Evolutionary conservation across 305 asterid genomes (phyloP).

Genomic region (Solanum hybrid): DNA sequence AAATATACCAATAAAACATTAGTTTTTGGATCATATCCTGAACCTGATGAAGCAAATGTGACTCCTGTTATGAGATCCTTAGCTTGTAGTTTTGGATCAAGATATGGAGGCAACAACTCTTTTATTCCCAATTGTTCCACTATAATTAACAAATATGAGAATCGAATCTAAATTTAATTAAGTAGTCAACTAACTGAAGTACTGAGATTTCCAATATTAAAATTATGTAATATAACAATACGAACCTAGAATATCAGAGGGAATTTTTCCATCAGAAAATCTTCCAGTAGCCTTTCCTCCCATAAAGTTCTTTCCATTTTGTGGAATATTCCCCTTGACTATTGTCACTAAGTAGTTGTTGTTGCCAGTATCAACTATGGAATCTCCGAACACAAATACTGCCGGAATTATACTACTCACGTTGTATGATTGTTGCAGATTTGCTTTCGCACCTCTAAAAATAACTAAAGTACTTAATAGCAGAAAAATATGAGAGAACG

Average conservation of each 20-base stretch:
- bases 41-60: slow-evolving; percentile 69
- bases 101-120: slow-evolving; percentile 48
- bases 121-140: slow-evolving; percentile 48
- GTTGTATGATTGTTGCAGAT: not conserved
- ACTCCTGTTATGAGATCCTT: slow-evolving; percentile 50
- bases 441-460: not conserved
- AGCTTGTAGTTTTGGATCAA: slow-evolving; percentile 28
- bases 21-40: slow-evolving; percentile 61
- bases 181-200: too few relatives aligned
- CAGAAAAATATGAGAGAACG: not conserved
- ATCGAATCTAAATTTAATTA: too few relatives aligned
- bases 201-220: too few relatives aligned
- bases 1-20: slow-evolving; percentile 30
- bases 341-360: slow-evolving; percentile 19
- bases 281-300: slow-evolving; percentile 26
- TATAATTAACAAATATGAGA: too few relatives aligned
- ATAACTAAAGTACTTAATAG: not conserved
- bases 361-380: slow-evolving; percentile 34
- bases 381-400: slow-evolving; percentile 34
- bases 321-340: slow-evolving; percentile 15
- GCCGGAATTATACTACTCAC: slow-evolving; percentile 2
- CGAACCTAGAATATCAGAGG: slow-evolving; percentile 17
- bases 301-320: slow-evolving; percentile 21
- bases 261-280: slow-evolving; percentile 23
- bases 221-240: too few relatives aligned